Percentiles rank a stretch among this genome's conserved stretches.
These are phyloP conservation scores for Ogataea trehaloabstinens DNA, from an alignment of 805 yeast genomes.

Conservation along the genomic window DNA sequence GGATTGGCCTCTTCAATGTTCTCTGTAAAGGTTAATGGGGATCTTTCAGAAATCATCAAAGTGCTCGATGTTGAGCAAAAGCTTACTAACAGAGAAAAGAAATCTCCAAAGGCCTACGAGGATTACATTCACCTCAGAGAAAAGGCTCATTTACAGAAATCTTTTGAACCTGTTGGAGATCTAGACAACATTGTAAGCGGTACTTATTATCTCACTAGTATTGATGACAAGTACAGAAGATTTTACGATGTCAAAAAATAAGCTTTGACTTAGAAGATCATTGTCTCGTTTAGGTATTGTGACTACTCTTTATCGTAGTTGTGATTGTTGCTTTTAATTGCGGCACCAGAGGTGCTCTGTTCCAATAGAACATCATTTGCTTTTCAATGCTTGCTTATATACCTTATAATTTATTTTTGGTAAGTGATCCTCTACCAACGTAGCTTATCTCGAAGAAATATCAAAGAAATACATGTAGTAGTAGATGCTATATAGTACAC, in stretches of 20 bases:
- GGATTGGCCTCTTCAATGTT: conserved; percentile 92
- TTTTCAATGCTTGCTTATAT: too few relatives aligned
- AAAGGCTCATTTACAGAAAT: conserved; percentile 78
- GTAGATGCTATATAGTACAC: too few relatives aligned
- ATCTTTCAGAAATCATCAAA: conserved; percentile 63
- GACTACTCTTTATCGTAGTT: too few relatives aligned
- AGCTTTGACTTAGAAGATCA: not conserved
- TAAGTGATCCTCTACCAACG: too few relatives aligned
- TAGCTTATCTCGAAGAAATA: too few relatives aligned
- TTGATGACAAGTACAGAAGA: conserved; percentile 91
- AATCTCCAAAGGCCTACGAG: conserved; percentile 80
- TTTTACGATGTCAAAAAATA: conserved; percentile 66
- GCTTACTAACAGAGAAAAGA: conserved; percentile 61
- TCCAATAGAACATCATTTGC: too few relatives aligned
- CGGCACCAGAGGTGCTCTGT: too few relatives aligned
- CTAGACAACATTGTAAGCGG: conserved; percentile 71
- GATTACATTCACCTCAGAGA: conserved; percentile 83
- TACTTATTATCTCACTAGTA: conserved; percentile 75
- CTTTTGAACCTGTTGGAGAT: conserved; percentile 75
- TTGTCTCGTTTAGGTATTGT: conserved; percentile 1
- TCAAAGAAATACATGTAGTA: too few relatives aligned
- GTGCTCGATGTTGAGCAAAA: conserved; percentile 65
- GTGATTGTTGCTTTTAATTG: too few relatives aligned
- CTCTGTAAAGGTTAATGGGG: conserved; percentile 79
- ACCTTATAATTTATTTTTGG: too few relatives aligned